A percentile compares a stretch with the other conserved stretches of the same genome.
Evolutionary conservation across 768 basidiomycete species (phyloP).

Genomic region (Lepiota venenata): DNA sequence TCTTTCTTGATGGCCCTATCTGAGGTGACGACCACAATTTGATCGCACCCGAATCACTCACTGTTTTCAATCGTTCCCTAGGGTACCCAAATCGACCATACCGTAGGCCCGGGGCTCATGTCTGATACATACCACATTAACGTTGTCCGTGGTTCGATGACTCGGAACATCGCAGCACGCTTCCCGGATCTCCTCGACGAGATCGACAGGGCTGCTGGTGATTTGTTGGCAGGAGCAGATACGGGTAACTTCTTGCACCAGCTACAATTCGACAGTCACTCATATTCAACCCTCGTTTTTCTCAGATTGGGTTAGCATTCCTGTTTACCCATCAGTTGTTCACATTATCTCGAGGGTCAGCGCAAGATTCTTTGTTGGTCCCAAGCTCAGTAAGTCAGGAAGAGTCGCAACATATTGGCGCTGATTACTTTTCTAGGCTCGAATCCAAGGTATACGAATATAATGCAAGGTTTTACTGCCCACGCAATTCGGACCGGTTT

Average conservation of each 20-base stretch:
- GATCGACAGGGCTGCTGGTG: slow-evolving; percentile 35
- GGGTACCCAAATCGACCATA: slow-evolving; percentile 30
- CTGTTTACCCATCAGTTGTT: neutral
- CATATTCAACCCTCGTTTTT: too few species aligned
- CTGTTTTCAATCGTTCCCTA: slow-evolving; percentile 7
- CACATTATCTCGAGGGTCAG: slow-evolving; percentile 20
- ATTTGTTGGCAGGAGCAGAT: slow-evolving; percentile 12
- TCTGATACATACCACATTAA: slow-evolving; percentile 34
- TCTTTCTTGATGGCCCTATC: slow-evolving; percentile 24
- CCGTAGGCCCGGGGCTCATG: slow-evolving; percentile 27
- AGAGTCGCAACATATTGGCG: neutral
- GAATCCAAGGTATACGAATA: slow-evolving; percentile 32
- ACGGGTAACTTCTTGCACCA: neutral
- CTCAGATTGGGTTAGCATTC: slow-evolving; percentile 9
- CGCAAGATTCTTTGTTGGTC: slow-evolving; percentile 25
- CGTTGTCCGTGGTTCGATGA: slow-evolving; percentile 32
- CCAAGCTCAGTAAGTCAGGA: slow-evolving; percentile 20
- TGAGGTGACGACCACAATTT: slow-evolving; percentile 19
- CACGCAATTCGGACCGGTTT: slow-evolving; percentile 28
- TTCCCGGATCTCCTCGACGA: slow-evolving; percentile 45
- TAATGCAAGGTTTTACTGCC: slow-evolving; percentile 30
- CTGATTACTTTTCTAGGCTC: slow-evolving; percentile 27
- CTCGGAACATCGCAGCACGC: slow-evolving; percentile 28
- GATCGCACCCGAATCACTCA: neutral
- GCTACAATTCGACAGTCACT: too few species aligned